These are phyloP conservation scores for Vinca major DNA, from an alignment of 305 asterid genomes.

Conservation along the genomic window DNA sequence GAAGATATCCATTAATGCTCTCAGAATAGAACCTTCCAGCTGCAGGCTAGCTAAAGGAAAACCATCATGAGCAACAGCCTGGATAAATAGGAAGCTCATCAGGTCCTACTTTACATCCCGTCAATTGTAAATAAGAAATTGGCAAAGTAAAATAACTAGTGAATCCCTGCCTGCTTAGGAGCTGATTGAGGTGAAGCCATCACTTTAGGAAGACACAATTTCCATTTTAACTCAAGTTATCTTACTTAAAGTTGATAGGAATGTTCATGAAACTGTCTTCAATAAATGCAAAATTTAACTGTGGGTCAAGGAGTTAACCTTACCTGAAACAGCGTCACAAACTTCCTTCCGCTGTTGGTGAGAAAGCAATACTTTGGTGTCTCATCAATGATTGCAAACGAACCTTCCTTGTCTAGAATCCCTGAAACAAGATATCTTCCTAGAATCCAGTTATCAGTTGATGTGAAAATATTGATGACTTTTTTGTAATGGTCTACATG, in stretches of 20 bases:
- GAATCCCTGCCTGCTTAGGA: neutral
- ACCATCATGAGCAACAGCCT: constrained; percentile 47
- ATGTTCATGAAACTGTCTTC: neutral
- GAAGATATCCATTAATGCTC: constrained; percentile 44
- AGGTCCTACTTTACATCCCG: constrained; percentile 4
- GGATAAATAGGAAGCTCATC: neutral
- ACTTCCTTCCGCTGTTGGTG: constrained; percentile 62
- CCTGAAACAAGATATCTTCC: constrained; percentile 52
- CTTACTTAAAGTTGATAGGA: neutral
- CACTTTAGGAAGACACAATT: neutral
- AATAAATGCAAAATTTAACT: neutral
- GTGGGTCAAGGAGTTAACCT: neutral
- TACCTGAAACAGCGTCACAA: constrained; percentile 60
- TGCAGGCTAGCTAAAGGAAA: constrained; percentile 41
- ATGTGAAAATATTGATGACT: constrained; percentile 48
- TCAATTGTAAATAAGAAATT: neutral
- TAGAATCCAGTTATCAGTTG: constrained; percentile 51
- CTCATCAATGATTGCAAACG: constrained; percentile 19
- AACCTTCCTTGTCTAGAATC: constrained; percentile 33
- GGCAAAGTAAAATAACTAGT: neutral
- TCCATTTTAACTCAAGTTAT: neutral
- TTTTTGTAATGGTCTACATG: constrained; percentile 49
- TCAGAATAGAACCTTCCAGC: constrained; percentile 55
- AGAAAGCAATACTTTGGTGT: constrained; percentile 50
- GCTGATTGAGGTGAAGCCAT: neutral